Base-by-base conservation (phyloP, 768 basidiomycete species). In the Pluteus cervinus region DNA sequence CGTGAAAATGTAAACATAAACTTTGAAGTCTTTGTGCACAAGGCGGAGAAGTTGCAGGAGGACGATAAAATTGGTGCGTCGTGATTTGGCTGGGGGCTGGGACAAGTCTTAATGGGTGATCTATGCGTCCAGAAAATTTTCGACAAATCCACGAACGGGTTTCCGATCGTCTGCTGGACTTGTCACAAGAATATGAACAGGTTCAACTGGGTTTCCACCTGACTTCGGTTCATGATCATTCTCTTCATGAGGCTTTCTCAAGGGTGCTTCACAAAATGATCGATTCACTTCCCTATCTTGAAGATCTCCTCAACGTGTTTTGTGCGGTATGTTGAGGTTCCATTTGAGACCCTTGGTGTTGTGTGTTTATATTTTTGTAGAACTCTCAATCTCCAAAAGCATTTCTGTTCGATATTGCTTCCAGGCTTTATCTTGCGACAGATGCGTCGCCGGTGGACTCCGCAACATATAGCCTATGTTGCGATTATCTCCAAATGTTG, bases 1-100 rank as follows among this genome's bases (percentile, higher is more conserved):
- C 69, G 77, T 29, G 73, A 79, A 26, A 88, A 87, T 52, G 86
- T 82, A 4, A 66, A 71, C 28, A 76, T 93, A 41, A 76, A 79
- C 46, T 71, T 97, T 18, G 89, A 94, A 54, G 81, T 97, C 22
- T 96, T 97, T 49, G 86, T 93, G 5, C 94, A 97, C 63, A 97
- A 98, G 60, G 84, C 88, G 5, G 94, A 98, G 60, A 86, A 81
- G 33, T 65, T 94, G 29, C 79, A 83, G 40, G 90, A 94, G 47
- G 91, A 93, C 45, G 92, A 94, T 55, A 85, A 90, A 56, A 78
- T 85, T 39, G 89, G 89, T 90, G 48, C 16, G 76, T 53, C 16
- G n/a, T n/a, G n/a, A n/a, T n/a, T n/a, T n/a, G n/a, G n/a, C n/a
- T 12, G 15, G 14, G 10, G 9, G 11, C 7, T 30, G 11, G 29